A percentile compares a stretch with the other conserved stretches of the same genome.
Conservation (phyloP, 805 yeast genomes). For the Yarrowia hollandica region DNA sequence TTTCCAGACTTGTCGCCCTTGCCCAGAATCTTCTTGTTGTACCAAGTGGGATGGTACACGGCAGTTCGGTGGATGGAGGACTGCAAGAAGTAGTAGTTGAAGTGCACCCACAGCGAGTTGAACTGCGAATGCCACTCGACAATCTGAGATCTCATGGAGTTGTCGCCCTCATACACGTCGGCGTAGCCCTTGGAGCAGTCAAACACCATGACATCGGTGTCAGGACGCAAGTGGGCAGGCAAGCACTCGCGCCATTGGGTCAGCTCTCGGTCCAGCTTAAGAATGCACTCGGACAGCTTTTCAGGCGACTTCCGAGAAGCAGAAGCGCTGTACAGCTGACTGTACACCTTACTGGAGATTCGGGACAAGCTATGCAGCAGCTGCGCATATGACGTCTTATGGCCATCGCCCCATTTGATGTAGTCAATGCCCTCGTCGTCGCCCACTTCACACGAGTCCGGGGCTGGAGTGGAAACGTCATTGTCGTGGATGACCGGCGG, state of each 20-base stretch:
- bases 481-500: constrained; percentile 46
- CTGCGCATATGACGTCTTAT: constrained; percentile 15
- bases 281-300: constrained; percentile 31
- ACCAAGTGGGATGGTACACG: constrained; percentile 36
- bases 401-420: constrained; percentile 19
- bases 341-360: constrained; percentile 31
- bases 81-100: constrained; percentile 34
- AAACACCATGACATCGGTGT: constrained; percentile 24
- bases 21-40: constrained; percentile 29
- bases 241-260: constrained; percentile 33
- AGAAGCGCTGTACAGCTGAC: constrained; percentile 31
- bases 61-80: constrained; percentile 33
- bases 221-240: constrained; percentile 33
- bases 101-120: constrained; percentile 32
- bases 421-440: constrained; percentile 18
- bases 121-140: constrained; percentile 28
- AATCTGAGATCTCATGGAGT: neutral
- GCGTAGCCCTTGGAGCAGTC: constrained; percentile 15
- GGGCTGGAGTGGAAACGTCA: constrained; percentile 31
- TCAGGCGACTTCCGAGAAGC: constrained; percentile 30
- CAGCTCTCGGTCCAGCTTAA: constrained; percentile 33
- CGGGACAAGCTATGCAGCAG: neutral
- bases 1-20: constrained; percentile 21
- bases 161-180: neutral
- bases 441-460: constrained; percentile 14